Evolutionary conservation across 805 yeast genomes (phyloP).

Genomic region (Candida ficus): DNA sequence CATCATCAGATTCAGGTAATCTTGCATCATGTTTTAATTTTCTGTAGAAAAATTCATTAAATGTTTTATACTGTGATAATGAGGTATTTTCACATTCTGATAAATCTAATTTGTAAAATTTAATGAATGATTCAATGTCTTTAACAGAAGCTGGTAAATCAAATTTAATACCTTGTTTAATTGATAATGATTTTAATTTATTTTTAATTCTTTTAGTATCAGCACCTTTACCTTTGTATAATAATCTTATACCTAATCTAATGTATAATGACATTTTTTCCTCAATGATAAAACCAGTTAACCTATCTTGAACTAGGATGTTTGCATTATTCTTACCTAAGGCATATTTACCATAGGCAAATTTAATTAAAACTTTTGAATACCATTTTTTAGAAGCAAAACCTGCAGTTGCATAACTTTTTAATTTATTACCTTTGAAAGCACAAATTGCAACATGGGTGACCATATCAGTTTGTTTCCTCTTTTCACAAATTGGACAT

Average conservation of each 20-base stretch:
- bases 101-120: slow-evolving; percentile 76
- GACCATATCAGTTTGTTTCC: slow-evolving; percentile 67
- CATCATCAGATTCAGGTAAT: slow-evolving; percentile 46
- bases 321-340: slow-evolving; percentile 90
- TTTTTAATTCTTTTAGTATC: slow-evolving; percentile 53
- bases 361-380: slow-evolving; percentile 70
- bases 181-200: slow-evolving; percentile 59
- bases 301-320: slow-evolving; percentile 87
- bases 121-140: slow-evolving; percentile 72
- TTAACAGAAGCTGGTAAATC: slow-evolving; percentile 62
- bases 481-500: slow-evolving; percentile 78
- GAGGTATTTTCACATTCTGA: slow-evolving; percentile 50
- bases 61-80: slow-evolving; percentile 51
- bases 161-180: slow-evolving; percentile 81
- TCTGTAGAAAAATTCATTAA: slow-evolving; percentile 88
- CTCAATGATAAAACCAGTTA: slow-evolving; percentile 83
- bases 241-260: slow-evolving; percentile 76
- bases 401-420: slow-evolving; percentile 70
- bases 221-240: slow-evolving; percentile 71
- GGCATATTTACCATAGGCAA: slow-evolving; percentile 83
- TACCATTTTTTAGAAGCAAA: slow-evolving; percentile 90
- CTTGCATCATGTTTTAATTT: slow-evolving; percentile 68
- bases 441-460: slow-evolving; percentile 87
- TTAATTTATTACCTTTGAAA: slow-evolving; percentile 67
- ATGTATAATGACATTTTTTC: slow-evolving; percentile 91